Conservation (phyloP, 129 eudicot species). For the Escallonia rubra region DNA sequence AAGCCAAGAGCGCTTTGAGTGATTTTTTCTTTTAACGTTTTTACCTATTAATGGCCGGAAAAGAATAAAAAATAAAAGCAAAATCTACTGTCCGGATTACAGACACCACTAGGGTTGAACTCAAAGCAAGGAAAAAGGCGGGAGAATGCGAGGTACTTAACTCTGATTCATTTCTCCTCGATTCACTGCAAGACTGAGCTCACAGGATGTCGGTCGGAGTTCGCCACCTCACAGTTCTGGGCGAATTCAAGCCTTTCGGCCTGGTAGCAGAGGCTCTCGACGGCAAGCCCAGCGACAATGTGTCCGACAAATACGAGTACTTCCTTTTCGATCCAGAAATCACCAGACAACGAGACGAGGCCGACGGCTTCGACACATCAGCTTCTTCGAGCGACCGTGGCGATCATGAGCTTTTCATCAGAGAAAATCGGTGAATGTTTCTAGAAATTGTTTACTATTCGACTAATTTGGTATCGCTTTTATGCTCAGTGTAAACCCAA, state of each 20-base stretch:
- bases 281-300: slow-evolving; percentile 58
- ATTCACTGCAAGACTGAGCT: not conserved
- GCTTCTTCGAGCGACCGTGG: slow-evolving; percentile 40
- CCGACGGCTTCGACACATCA: slow-evolving; percentile 32
- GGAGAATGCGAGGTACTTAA: not conserved
- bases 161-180: not conserved
- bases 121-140: not conserved
- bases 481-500: too few species aligned
- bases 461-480: too few species aligned
- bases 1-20: too few species aligned
- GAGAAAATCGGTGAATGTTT: slow-evolving; percentile 66
- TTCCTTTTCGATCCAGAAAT: slow-evolving; percentile 67
- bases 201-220: slow-evolving; percentile 54
- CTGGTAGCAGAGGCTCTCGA: slow-evolving; percentile 81
- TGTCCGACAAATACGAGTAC: slow-evolving; percentile 53
- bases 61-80: too few species aligned
- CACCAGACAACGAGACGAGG: slow-evolving; percentile 53
- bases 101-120: not conserved
- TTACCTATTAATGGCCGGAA: too few species aligned
- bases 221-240: slow-evolving; percentile 69
- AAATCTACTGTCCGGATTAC: too few species aligned
- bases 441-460: too few species aligned
- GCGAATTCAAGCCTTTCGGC: slow-evolving; percentile 89
- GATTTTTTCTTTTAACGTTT: too few species aligned
- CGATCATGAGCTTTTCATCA: slow-evolving; percentile 80